phyloP scores from a whole-genome alignment of 164 flowering plant genomes.

The Magnolia changhungtana region DNA sequence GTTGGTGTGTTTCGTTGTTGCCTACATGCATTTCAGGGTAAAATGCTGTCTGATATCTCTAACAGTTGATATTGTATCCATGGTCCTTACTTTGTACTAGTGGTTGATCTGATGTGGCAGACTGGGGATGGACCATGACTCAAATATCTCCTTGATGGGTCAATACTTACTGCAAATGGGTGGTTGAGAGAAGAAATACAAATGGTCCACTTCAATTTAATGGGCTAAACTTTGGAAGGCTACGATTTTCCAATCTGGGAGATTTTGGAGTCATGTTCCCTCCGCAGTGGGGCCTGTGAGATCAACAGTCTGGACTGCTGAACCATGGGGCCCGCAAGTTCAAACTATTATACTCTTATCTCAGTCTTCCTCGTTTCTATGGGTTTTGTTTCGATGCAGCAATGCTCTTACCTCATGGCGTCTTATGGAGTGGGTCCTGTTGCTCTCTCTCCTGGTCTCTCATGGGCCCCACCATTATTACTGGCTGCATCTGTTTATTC shows the following conservation, averaged over 20 bases:
- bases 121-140: neutral
- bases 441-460: slow-evolving; percentile 10
- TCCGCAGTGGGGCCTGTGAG: no score
- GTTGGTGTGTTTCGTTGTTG: slow-evolving; percentile 5
- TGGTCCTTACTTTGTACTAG: neutral
- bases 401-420: slow-evolving; percentile 11
- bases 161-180: neutral
- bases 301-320: no score
- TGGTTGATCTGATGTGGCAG: neutral
- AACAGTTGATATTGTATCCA: neutral
- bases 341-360: no score
- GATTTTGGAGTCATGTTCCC: no score
- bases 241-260: no score
- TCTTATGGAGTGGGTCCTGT: slow-evolving; percentile 9
- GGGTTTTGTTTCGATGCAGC: slow-evolving; percentile 8
- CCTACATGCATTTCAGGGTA: slow-evolving; percentile 19
- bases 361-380: neutral
- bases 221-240: neutral
- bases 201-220: neutral
- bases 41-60: neutral
- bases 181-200: neutral
- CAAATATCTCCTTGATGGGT: no score
- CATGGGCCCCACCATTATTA: slow-evolving; percentile 12
- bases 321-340: no score
- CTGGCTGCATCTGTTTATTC: slow-evolving; percentile 12